phyloP scores from a whole-genome alignment of 2,329 filamentous ascomycete genomes.

The Ophiosphaerella herpotricha region DNA sequence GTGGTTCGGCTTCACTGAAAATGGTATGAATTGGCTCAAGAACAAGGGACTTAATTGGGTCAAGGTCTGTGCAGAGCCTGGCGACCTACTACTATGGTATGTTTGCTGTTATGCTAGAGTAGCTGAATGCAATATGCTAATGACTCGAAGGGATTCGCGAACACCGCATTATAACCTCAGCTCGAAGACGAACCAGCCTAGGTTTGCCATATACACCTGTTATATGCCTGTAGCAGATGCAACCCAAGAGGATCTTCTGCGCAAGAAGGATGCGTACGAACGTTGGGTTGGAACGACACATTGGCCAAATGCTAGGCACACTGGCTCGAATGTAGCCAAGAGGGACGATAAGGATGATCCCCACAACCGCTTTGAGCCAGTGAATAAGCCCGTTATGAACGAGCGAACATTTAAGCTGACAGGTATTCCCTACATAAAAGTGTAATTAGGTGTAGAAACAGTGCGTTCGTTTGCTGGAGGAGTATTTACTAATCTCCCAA shows the following conservation, averaged over 20 bases:
- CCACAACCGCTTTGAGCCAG: slow-evolving; percentile 45
- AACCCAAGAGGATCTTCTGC: slow-evolving; percentile 37
- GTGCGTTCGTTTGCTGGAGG: too few species aligned
- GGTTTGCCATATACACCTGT: slow-evolving; percentile 43
- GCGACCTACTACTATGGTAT: slow-evolving; percentile 51
- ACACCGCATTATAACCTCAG: slow-evolving; percentile 44
- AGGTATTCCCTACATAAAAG: slow-evolving; percentile 53
- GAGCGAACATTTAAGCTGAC: slow-evolving; percentile 54
- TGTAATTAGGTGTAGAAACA: neutral
- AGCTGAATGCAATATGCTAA: neutral
- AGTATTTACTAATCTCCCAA: too few species aligned
- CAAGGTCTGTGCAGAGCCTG: slow-evolving; percentile 50
- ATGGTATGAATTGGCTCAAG: slow-evolving; percentile 49
- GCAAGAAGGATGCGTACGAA: slow-evolving; percentile 41
- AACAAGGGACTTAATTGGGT: slow-evolving; percentile 44
- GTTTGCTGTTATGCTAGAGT: neutral
- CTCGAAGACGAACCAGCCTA: slow-evolving; percentile 29
- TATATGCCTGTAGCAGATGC: slow-evolving; percentile 45
- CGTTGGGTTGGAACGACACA: slow-evolving; percentile 40
- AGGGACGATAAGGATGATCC: slow-evolving; percentile 36
- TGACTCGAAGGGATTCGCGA: slow-evolving; percentile 34
- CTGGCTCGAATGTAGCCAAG: slow-evolving; percentile 39
- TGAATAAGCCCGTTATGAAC: slow-evolving; percentile 47
- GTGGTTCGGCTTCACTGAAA: slow-evolving; percentile 42
- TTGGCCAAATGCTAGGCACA: slow-evolving; percentile 43